These are phyloP conservation scores for Puccinia polysora DNA, from an alignment of 1,284 basidiomycete species.

Conservation along the genomic window DNA sequence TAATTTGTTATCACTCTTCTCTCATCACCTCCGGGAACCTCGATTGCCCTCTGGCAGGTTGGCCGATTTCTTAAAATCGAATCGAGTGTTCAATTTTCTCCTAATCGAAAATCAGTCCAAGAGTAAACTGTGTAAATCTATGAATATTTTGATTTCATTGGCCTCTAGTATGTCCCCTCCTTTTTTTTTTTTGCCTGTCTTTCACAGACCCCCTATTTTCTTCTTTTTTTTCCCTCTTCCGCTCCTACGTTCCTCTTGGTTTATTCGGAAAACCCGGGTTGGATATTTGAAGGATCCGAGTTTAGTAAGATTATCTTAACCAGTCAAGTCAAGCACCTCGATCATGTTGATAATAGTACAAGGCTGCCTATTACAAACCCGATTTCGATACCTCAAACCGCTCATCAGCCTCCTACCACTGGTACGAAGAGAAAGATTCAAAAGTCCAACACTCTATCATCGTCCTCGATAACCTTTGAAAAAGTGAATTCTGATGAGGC, in stretches of 20 bases:
- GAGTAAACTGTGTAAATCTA: not conserved
- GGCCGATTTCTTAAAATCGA: not conserved
- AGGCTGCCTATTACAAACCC: not conserved
- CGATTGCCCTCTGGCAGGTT: not conserved
- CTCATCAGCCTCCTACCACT: too few species aligned
- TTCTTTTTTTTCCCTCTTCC: not conserved
- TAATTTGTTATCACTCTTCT: not conserved
- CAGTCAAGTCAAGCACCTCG: too few species aligned
- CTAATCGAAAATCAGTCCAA: not conserved
- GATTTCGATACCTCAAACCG: too few species aligned
- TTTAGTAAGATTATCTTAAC: slow-evolving; percentile 21
- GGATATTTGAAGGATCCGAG: not conserved
- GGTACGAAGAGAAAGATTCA: too few species aligned
- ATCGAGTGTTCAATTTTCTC: not conserved
- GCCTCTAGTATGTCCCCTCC: slow-evolving; percentile 3
- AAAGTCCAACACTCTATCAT: too few species aligned
- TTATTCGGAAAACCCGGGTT: not conserved
- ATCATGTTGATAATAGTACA: not conserved
- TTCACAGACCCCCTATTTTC: not conserved
- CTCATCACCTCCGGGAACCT: too few species aligned
- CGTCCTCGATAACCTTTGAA: too few species aligned
- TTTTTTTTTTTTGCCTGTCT: not conserved
- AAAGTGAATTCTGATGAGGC: too few species aligned
- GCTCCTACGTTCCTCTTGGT: not conserved
- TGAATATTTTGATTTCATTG: slow-evolving; percentile 7